Evolutionary conservation across 768 basidiomycete genomes (phyloP).

Genomic region (Ephemerocybe angulata): DNA sequence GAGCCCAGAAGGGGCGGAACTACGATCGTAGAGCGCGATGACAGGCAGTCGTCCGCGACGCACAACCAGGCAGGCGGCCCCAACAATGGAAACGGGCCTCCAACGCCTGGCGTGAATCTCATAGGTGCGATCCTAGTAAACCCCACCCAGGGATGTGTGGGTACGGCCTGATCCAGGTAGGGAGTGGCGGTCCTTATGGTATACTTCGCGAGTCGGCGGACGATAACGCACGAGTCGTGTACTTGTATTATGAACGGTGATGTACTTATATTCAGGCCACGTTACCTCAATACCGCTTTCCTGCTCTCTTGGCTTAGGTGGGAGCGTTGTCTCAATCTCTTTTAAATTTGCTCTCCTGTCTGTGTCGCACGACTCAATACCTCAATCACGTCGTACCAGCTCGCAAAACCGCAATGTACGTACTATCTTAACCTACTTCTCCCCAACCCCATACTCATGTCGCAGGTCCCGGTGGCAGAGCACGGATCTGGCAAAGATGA

Average conservation of each 20-base stretch:
- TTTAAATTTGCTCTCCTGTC: not conserved
- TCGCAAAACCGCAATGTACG: too few relatives aligned
- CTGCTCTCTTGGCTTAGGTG: not conserved
- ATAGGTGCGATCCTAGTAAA: conserved; percentile 8
- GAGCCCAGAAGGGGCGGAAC: conserved; percentile 67
- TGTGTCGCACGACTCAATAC: too few relatives aligned
- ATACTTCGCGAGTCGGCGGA: conserved; percentile 9
- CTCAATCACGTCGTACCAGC: too few relatives aligned
- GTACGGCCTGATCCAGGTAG: conserved; percentile 1
- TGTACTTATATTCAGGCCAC: not conserved
- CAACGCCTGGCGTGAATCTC: conserved; percentile 9
- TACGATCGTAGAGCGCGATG: conserved; percentile 80
- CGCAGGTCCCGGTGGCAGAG: too few relatives aligned
- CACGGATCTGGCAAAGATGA: too few relatives aligned
- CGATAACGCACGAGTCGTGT: not conserved
- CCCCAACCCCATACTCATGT: too few relatives aligned
- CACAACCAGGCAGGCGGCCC: conserved; percentile 52
- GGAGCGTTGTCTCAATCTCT: not conserved
- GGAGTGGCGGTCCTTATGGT: too few relatives aligned
- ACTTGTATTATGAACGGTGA: conserved; percentile 1
- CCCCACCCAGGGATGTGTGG: conserved; percentile 4
- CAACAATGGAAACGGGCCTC: conserved; percentile 23
- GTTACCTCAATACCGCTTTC: not conserved
- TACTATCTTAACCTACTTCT: too few relatives aligned
- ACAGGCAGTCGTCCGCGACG: conserved; percentile 43